Evolutionary conservation across 129 eudicot species (phyloP), one percentile per base, ranked within the genome.

Genomic region (Flaveria ramosissima): DNA sequence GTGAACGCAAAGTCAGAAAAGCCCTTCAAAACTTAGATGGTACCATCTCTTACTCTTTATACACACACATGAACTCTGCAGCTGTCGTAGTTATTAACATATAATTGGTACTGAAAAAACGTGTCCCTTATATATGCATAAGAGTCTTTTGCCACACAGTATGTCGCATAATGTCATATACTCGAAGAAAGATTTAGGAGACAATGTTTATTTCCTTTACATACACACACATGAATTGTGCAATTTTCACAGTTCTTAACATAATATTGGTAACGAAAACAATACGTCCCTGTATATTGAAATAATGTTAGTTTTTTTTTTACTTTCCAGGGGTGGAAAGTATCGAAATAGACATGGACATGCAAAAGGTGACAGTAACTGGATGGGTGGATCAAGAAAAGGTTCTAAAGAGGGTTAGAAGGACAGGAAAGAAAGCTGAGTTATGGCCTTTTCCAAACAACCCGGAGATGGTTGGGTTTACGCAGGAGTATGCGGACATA

Each of bases 331-430:
- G 98, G 52, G 93, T 94, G 70, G 84, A 89, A 36, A 89, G 43
- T 63, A 71, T 94, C 17, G 97, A 94, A 19, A 86, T 94, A 68
- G 98, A 94, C 72, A 84, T 91, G 97, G 23, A 64, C 77, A 74
- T 87, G 87, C 97, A 91, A 76, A 94, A 94, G 81, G 98, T 94
- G 46, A 94, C 93, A 4, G 96, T 94, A 10, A 91, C 84, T 3
- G 97, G 98, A 27, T 83, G 81, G 71, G 83, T 75, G 2, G 89
- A 93, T 50, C 93, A 84, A 46, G 81, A 89, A 62, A 86, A 87
- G 70, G 80, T 94, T 16, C 82, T 94, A 2, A 83, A 82, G 77
- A 79, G 90, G 30, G 84, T 84, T 8, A 86, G 97, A 42, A 84
- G 79, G 42, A 87, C 87, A 3, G 93, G 97, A 71, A 84, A 86